Base-by-base conservation (phyloP, 2,329 filamentous ascomycete species). In the Lomentospora prolificans region DNA sequence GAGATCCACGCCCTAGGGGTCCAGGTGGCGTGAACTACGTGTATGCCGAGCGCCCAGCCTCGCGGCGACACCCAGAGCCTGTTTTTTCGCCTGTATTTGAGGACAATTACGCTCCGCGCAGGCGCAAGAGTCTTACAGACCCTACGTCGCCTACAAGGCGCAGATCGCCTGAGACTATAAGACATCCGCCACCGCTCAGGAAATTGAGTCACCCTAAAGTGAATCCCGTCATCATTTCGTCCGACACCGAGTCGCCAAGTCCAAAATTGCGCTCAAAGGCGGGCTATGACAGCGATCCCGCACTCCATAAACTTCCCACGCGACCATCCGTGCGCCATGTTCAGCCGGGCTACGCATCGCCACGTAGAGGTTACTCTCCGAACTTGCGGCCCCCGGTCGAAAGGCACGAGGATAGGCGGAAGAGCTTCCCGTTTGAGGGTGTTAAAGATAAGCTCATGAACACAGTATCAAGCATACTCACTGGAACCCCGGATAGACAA, bases 41-140 rank as follows among this genome's bases (percentile, higher is more conserved):
- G 9, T 30, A 44, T 9, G 19, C 52, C 3, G 24, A 22, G 12
- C 53, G 41, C 9, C 53, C 53, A 9, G 41, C n/a, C 28, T 3
- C 27, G 10, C 41, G 53, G 28, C 53, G 28, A 8, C 53, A 44
- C 6, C 10, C 53, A 3, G 53, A 50, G 4, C 25, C 19, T 17
- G 25, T 46, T 28, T 31, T 55, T 41, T 44, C 53, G 22, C 27
- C 53, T 3, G 41, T 30, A 12, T 22, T 33, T 3, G 41, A 55
- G 41, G 53, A 55, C 25, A n/a, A 41, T 4, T 10, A 6, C 27
- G 12, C n/a, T 17, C 44, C 44, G 6, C 44, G 22, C 10, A 71
- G 75, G 39, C 70, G 77, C 39, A 71, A 74, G 56, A 80, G 78
- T 65, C 75, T 77, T 63, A 78, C 77, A 3, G 78, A 80, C 57